These are phyloP conservation scores for Penicillium palitans DNA, from an alignment of 2,329 filamentous ascomycete species.

Conservation along the genomic window DNA sequence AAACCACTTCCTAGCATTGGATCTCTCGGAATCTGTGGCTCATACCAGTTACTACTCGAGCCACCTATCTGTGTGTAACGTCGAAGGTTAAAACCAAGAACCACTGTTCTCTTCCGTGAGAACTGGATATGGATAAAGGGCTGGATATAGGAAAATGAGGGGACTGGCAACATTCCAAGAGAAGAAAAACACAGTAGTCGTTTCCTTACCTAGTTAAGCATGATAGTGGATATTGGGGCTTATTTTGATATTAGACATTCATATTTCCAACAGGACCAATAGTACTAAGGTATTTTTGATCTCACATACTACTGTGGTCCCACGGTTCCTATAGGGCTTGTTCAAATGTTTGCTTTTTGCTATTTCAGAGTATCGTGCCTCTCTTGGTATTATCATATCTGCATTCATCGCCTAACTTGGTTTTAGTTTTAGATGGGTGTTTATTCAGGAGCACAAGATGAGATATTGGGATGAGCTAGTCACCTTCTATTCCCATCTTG, in stretches of 20 bases:
- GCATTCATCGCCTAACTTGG: not conserved
- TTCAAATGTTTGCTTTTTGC: not conserved
- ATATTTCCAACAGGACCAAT: not conserved
- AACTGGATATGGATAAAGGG: not conserved
- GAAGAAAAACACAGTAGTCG: not conserved
- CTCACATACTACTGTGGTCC: not conserved
- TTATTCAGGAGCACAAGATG: too few relatives aligned
- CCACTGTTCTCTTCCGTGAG: not conserved
- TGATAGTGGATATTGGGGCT: not conserved
- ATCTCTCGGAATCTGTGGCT: not conserved
- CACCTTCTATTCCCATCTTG: too few relatives aligned
- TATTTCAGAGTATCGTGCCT: not conserved
- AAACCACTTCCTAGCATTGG: not conserved
- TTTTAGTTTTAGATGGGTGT: not conserved
- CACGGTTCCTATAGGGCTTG: not conserved
- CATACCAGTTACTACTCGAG: not conserved
- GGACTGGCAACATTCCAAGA: not conserved
- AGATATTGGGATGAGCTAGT: too few relatives aligned
- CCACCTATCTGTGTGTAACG: not conserved
- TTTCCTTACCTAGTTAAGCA: not conserved
- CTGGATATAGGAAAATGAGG: not conserved
- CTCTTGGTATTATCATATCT: not conserved
- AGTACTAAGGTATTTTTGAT: not conserved
- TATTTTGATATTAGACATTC: not conserved
- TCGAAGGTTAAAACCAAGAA: not conserved